Percentiles rank a stretch among this genome's conserved stretches.
phyloP scores from a whole-genome alignment of 495 filamentous ascomycete species.

The Talaromyces liani region DNA sequence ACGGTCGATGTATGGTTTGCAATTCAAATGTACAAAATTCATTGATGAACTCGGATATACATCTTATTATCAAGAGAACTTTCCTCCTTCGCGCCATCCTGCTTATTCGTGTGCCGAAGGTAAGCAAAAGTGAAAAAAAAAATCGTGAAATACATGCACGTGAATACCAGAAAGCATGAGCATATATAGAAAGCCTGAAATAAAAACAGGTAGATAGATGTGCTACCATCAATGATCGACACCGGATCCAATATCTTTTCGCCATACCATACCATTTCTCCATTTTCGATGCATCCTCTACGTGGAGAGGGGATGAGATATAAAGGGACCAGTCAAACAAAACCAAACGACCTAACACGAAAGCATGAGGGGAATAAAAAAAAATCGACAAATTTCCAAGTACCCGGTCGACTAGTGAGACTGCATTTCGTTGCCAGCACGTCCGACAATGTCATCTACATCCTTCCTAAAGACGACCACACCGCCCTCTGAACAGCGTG shows the following conservation, averaged over 20 bases:
- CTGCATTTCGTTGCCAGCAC: constrained; percentile 20
- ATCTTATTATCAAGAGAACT: background rate
- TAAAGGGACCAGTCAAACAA: constrained; percentile 22
- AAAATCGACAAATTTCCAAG: background rate
- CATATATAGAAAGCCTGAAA: background rate
- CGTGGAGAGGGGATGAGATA: constrained; percentile 7
- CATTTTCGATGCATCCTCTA: constrained; percentile 12
- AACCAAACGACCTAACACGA: constrained; percentile 13
- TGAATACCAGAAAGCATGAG: background rate
- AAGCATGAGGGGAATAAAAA: constrained; percentile 2
- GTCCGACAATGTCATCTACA: constrained; percentile 72
- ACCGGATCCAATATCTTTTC: constrained; percentile 19
- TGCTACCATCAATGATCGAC: background rate
- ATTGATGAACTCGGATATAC: constrained; percentile 1
- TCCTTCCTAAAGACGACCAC: constrained; percentile 88
- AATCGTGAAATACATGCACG: background rate
- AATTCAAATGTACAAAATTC: background rate
- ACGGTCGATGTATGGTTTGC: too few relatives aligned
- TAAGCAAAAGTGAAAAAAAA: background rate
- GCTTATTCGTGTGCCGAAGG: background rate
- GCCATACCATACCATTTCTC: constrained; percentile 23
- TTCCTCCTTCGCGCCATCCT: background rate
- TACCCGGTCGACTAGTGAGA: background rate
- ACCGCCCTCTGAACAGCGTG: constrained; percentile 86
- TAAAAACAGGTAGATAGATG: background rate